Base-by-base conservation (phyloP, 768 basidiomycete species). In the Russula foetens region DNA sequence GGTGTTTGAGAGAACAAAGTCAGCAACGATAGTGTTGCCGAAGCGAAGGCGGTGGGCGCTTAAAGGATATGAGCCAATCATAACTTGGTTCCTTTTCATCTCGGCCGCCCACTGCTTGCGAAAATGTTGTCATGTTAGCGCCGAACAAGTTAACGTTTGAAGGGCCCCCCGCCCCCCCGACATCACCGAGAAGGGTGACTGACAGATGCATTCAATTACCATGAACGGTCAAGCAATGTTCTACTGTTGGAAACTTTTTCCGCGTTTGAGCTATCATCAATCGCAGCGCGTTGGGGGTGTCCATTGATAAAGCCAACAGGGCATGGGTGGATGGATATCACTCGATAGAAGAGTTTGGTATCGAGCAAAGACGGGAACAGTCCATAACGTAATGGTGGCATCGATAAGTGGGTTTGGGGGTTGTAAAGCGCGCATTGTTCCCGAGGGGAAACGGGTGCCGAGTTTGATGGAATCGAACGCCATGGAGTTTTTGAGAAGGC, bases 1-100 rank as follows among this genome's bases (percentile, higher is more conserved):
- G 61, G 61, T 38, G 61, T 62, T 62, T 61, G 60, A 62, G 51
- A 47, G 61, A 39, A 29, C 28, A 31, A 45, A n/a, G 55, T 35
- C 26, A 35, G 44, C 29, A 12, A 41, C 35, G 44, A 41, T 35
- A 39, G 48, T 21, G 35, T 55, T 31, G 41, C 49, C 54, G 48
- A 56, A 61, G 55, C 43, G 54, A 38, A 12, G 21, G 39, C 17
- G 60, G 41, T 5, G 53, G 41, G 54, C 54, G 60, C 60, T 46
- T 35, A 35, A 29, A 28, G 1, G 24, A 29, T 8, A 26, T 5
- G 43, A 39, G 8, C 60, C 54, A 56, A 61, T 56, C 43, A 21
- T 14, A 38, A 31, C 19, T 23, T 56, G 21, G 29, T 45, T 31
- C 31, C 17, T 51, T 45, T 53, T 35, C n/a, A n/a, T n/a, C 31